A percentile compares a stretch with the other conserved stretches of the same genome.
Conservation (phyloP, 2,329 filamentous ascomycete genomes). For the Cercospora sesami region DNA sequence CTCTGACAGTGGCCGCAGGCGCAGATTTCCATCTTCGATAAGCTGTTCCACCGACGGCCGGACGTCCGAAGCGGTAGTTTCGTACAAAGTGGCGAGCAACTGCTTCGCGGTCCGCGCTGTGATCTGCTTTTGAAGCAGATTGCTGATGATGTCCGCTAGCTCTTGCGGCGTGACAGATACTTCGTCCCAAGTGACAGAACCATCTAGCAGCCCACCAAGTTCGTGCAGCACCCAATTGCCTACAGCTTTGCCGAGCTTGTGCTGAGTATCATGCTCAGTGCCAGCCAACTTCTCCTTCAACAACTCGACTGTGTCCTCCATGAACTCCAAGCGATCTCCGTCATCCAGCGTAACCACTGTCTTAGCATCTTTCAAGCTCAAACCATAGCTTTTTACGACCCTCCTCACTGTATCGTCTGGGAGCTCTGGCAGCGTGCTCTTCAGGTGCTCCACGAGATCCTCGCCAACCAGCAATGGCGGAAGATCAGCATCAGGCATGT, state of each 20-base stretch:
- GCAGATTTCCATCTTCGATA: slow-evolving; percentile 58
- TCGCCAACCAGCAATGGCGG: slow-evolving; percentile 72
- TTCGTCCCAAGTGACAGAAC: slow-evolving; percentile 42
- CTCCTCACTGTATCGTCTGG: slow-evolving; percentile 67
- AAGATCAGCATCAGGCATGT: slow-evolving; percentile 96
- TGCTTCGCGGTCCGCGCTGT: slow-evolving; percentile 61
- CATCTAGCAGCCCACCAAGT: slow-evolving; percentile 50
- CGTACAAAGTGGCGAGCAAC: slow-evolving; percentile 57
- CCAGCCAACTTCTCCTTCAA: slow-evolving; percentile 40
- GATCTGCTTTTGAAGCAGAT: slow-evolving; percentile 47
- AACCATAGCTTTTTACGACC: slow-evolving; percentile 56
- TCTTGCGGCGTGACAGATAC: slow-evolving; percentile 42
- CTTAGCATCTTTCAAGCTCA: slow-evolving; percentile 79
- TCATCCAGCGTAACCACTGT: slow-evolving; percentile 75
- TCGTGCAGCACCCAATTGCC: slow-evolving; percentile 63
- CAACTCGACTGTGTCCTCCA: slow-evolving; percentile 63
- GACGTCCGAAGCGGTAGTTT: slow-evolving; percentile 1
- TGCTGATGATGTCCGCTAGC: slow-evolving; percentile 48
- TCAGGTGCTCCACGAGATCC: slow-evolving; percentile 67
- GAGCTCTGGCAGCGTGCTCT: slow-evolving; percentile 63
- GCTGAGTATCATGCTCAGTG: slow-evolving; percentile 22
- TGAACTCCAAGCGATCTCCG: slow-evolving; percentile 79
- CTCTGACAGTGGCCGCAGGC: slow-evolving; percentile 56
- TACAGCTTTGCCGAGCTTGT: slow-evolving; percentile 49
- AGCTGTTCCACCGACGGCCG: slow-evolving; percentile 52